Base-by-base conservation (phyloP, 306 rosid genomes). In the Acacia confusa region DNA sequence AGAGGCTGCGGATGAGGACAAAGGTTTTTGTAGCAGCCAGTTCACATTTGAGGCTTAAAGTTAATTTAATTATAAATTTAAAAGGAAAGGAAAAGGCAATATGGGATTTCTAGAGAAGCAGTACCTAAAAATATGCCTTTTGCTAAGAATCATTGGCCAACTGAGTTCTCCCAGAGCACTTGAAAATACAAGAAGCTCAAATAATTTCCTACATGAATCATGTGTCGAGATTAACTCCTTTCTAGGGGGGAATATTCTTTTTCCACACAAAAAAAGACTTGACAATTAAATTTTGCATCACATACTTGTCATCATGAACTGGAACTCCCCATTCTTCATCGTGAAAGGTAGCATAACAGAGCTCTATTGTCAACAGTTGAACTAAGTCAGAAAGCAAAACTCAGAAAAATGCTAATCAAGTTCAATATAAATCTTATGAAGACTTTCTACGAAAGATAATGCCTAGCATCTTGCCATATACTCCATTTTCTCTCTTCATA, bases 321-420 rank as follows among this genome's bases (percentile, higher is more conserved):
- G 97, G 94, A 84, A 91, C 85, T 67, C 97, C 97, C 97, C 97
- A 92, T 88, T 91, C 97, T 84, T 89, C 95, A 10, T 92, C 97
- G 20, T 92, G 97, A 84, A 91, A 89, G 84, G 89, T 81, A 75
- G 88, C 91, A 60, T 92, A 92, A 47, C 86, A 81, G 64, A 86
- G 90, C 64, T 91, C 97, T 92, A 86, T 70, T 41, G 72, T 81
- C 81, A 82, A 61, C 61, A 86, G 16, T 73, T 19, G 74, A 79
- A 84, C 78, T n/a, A 50, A 3, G 82, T 92, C 73, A 90, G 88
- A 68, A 65, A 60, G 81, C 32, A 52, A 78, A 58, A 63, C 40
- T 73, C 16, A 7, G 63, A 77, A 73, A 47, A 86, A 70, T 66
- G 38, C 44, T 57, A n/a, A 57, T 10, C 64, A 57, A 50, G 17